Evolutionary conservation across 495 filamentous ascomycete genomes (phyloP).

Genomic region (Penicillium malachiteum): DNA sequence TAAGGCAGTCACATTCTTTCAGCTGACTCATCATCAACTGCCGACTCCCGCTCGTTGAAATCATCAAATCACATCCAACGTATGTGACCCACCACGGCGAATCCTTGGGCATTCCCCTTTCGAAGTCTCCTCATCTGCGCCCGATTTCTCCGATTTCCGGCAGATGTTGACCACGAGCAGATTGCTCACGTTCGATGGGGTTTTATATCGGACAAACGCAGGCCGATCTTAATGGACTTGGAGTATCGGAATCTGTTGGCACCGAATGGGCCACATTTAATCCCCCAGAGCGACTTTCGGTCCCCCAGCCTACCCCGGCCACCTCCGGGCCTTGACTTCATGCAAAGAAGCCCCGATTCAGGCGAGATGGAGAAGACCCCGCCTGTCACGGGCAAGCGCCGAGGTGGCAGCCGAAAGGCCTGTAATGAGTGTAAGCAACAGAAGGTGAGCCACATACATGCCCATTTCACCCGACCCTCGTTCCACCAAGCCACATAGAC

Average conservation of each 20-base stretch:
- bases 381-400: constrained; percentile 46
- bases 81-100: not conserved
- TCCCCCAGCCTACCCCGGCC: constrained; percentile 40
- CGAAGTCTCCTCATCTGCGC: constrained; percentile 1
- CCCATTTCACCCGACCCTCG: constrained; percentile 2
- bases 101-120: constrained; percentile 3
- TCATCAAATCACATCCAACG: constrained; percentile 1
- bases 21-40: constrained; percentile 1
- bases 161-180: constrained; percentile 25
- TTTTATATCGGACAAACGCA: constrained; percentile 36
- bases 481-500: not conserved
- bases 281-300: constrained; percentile 45
- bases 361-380: constrained; percentile 44
- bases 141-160: constrained; percentile 50
- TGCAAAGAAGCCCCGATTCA: constrained; percentile 35
- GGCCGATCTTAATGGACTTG: constrained; percentile 43
- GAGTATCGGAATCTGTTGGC: constrained; percentile 41
- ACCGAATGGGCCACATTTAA: constrained; percentile 37
- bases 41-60: constrained; percentile 2
- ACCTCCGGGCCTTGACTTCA: constrained; percentile 32
- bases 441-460: constrained; percentile 38
- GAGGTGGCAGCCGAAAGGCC: constrained; percentile 48
- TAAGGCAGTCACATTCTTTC: not conserved
- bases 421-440: constrained; percentile 54
- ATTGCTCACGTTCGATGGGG: constrained; percentile 26